Conservation (phyloP, 2,329 filamentous ascomycete genomes). For the Monilinia laxa region DNA sequence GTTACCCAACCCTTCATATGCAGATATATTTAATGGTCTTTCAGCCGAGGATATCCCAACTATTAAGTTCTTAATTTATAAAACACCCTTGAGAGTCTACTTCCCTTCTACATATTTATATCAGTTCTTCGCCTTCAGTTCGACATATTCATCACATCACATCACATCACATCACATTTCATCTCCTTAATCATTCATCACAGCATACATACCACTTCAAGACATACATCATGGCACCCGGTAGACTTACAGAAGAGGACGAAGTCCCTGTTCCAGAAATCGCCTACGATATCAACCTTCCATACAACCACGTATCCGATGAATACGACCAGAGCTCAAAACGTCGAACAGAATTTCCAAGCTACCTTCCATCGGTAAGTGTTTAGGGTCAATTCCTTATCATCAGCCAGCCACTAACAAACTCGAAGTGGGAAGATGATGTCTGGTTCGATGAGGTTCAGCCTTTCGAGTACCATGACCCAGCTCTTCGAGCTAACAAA, state of each 20-base stretch:
- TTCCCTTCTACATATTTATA: constrained; percentile 18
- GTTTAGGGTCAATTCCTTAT: not conserved
- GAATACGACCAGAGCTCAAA: constrained; percentile 41
- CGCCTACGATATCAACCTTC: constrained; percentile 49
- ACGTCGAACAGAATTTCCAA: constrained; percentile 44
- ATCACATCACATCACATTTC: constrained; percentile 14
- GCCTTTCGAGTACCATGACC: constrained; percentile 47
- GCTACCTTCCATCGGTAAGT: constrained; percentile 45
- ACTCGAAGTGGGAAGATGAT: constrained; percentile 43
- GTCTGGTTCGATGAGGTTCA: constrained; percentile 48
- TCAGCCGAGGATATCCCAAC: constrained; percentile 4
- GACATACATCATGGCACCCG: constrained; percentile 29
- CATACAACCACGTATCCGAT: constrained; percentile 45
- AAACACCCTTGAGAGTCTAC: not conserved
- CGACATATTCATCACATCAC: constrained; percentile 11
- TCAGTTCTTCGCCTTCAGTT: constrained; percentile 15
- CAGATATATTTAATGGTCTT: constrained; percentile 4
- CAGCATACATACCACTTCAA: not conserved
- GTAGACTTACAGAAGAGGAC: constrained; percentile 29
- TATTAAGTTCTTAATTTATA: constrained; percentile 2
- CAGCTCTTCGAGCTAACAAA: constrained; percentile 57
- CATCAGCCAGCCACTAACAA: constrained; percentile 19
- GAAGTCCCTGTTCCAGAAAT: constrained; percentile 29
- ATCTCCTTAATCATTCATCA: not conserved
- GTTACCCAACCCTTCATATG: constrained; percentile 10